Base-by-base conservation (phyloP, 2,329 filamentous ascomycete species). In the Colletotrichum phormii region DNA sequence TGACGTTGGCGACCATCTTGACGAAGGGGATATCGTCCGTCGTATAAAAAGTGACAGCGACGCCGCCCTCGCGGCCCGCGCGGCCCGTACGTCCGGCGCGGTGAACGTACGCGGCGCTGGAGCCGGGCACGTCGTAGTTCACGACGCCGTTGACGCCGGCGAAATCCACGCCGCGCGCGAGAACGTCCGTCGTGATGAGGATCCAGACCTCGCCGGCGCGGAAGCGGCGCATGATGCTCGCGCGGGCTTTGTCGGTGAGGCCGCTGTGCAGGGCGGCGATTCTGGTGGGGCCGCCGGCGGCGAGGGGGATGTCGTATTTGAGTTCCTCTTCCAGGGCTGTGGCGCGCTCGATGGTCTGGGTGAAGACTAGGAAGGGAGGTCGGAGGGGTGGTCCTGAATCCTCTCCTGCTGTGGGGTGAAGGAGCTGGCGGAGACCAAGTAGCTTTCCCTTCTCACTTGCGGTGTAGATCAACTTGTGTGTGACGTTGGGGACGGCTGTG, bases 41-140 rank as follows among this genome's bases (percentile, higher is more conserved):
- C 0, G 96, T 98, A 82, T 98, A 99, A 72, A 98, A 93, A 0
- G 97, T 99, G 1, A 99, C 93, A 0, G 95, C 95, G 4, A 98
- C 90, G 60, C 97, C 97, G 24, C 95, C 95, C 78, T 94, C 91
- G 29, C 95, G 89, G 0, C 97, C 97, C 0, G 95, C 97, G 26
- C 97, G 89, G 0, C 96, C 97, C 0, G 97, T 98, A 59, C 97
- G 90, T 0, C 97, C 97, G 0, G 97, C 95, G 12, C 97, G 94
- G 83, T 99, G 97, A 7, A 99, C 93, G 80, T 99, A 99, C 1
- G 91, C 91, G 0, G 95, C 96, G 5, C 93, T 93, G 0, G 94
- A 95, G n/a, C 92, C 94, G 0, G 97, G 97, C 9, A 98, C 95
- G 81, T 99, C 97, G 84, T 98, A 99, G 83, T 98, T 99, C 64